Conservation (phyloP, 306 rosid species). For the Hippophae rhamnoides region DNA sequence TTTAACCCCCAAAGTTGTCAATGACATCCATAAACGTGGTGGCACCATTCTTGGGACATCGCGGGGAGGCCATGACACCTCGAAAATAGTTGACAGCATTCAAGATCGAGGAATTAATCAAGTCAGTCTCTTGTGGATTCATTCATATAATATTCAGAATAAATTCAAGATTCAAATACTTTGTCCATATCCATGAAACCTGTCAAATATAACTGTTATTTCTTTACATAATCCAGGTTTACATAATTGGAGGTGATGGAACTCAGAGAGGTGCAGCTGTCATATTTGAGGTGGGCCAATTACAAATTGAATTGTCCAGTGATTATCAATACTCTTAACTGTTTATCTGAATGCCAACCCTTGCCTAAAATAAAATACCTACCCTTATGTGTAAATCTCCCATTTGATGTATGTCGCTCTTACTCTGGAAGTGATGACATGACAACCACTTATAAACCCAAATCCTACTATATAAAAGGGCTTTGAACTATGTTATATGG, state of each 20-base stretch:
- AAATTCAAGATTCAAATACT: neutral
- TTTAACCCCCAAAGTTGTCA: slow-evolving; percentile 35
- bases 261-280: slow-evolving; percentile 42
- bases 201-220: neutral
- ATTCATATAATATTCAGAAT: neutral
- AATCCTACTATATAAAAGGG: no score
- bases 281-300: slow-evolving; percentile 30
- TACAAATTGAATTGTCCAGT: neutral
- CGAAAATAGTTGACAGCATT: slow-evolving; percentile 46
- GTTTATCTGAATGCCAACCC: neutral
- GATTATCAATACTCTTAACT: neutral
- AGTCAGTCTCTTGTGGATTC: slow-evolving; percentile 4
- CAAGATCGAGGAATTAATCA: slow-evolving; percentile 47
- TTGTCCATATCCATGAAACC: neutral
- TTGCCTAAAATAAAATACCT: no score
- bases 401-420: no score
- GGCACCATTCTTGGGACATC: slow-evolving; percentile 49
- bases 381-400: no score
- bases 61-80: slow-evolving; percentile 40
- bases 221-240: slow-evolving; percentile 26
- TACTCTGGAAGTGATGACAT: no score
- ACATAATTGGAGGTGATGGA: slow-evolving; percentile 47
- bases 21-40: slow-evolving; percentile 46
- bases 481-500: no score
- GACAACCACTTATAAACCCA: no score